Base-by-base conservation (phyloP, 83 land plant genomes). In the Thuja plicata region DNA sequence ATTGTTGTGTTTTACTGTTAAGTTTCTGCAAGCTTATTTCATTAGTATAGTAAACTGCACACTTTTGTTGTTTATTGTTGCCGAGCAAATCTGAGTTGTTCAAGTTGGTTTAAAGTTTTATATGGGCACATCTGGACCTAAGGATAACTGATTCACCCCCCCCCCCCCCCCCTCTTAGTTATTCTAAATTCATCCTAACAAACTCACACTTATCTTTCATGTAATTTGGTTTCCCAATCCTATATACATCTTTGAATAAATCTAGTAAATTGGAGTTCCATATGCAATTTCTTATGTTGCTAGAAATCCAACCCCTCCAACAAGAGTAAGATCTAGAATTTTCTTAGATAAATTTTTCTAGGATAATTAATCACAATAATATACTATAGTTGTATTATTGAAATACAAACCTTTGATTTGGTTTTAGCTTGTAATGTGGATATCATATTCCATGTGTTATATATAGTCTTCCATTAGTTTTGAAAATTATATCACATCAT, bases 251-350 rank as follows among this genome's bases (percentile, higher is more conserved):
- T 92, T 88, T 1, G 88, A 54, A 71, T 92, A 91, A 38, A 92
- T 92, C 92, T 92, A 92, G 52, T 91, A 92, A 8, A 92, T 89
- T 40, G 94, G 94, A 54, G 62, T 92, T 87, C 89, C 89, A 66
- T 92, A 92, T 78, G 90, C 94, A 54, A 91, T 92, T 77, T 92
- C 94, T 88, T 92, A 91, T 92, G 45, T 92, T 92, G 79, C 91
- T 91, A 62, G 92, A 91, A 73, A 91, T 92, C 94, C 94, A 92
- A 27, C 94, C 35, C 89, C 92, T 27, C 91, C 88, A 27, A 92
- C 94, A 38, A 92, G 89, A 37, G 91, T 91, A 17, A 92, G 89
- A 85, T 92, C 94, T 40, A 91, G 15, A 66, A 89, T 89, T 46
- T 91, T 88, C 41, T 40, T 45, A 79, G 45, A 17, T 16, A 37